Base-by-base conservation (phyloP, 1,139 yeast species). In the Candida labiduridarum region DNA sequence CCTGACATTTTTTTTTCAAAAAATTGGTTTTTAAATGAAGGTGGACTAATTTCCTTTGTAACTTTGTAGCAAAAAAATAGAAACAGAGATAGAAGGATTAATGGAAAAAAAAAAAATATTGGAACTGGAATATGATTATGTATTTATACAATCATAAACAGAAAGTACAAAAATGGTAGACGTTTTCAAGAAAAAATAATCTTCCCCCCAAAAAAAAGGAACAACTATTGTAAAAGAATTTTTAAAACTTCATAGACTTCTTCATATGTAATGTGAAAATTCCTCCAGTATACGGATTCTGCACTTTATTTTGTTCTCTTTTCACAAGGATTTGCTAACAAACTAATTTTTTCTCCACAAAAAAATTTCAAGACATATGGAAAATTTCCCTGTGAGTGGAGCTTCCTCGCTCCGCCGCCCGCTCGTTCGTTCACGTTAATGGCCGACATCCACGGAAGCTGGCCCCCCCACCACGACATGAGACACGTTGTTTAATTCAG, bases 1-100 rank as follows among this genome's bases (percentile, higher is more conserved):
- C 66, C 69, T 25, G 74, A 63, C 76, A 72, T 72, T 31, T 41
- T 48, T 16, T 8, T n/a, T 33, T 19, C 10, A 11, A 15, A 11
- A 10, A 10, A 16, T 9, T 15, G 14, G 11, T 34, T 34, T n/a
- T 34, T 15, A 14, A 25, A 9, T 25, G 29, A 25, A 25, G 29
- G 29, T 22, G 29, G 22, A 19, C 22, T 19, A 19, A 25, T 25
- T 8, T 25, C 29, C 29, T 25, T 25, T 25, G 29, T 25, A 25
- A 7, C 29, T 4, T 22, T 22, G 2, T 25, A 14, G 19, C 7
- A 38, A 22, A 38, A 16, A 38, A 38, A 38, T 25, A 25, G 29
- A 25, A 25, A 25, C 10, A 25, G 10, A 6, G 29, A 25, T 8
- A 25, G 8, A 25, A 25, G 10, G 10, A 9, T 25, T 8, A 8